Percentiles rank a stretch among this genome's conserved stretches.
These are phyloP conservation scores for Kwoniella bestiolae DNA, from an alignment of 768 basidiomycete genomes.

Conservation along the genomic window DNA sequence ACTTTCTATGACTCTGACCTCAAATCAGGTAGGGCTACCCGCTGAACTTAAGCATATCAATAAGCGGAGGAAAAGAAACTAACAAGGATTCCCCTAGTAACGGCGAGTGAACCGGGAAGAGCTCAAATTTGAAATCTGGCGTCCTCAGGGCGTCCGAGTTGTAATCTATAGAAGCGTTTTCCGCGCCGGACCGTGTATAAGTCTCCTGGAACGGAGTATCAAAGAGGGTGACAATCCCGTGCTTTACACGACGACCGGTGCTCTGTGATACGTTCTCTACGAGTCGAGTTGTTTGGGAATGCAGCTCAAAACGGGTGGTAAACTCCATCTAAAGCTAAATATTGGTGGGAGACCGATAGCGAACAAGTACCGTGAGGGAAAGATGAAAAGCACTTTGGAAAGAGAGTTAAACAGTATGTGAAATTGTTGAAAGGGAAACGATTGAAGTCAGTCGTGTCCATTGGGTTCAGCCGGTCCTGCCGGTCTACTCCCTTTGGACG, in stretches of 20 bases:
- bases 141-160: constrained; percentile 68
- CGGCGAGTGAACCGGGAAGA: constrained; percentile 83
- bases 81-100: constrained; percentile 87
- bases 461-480: constrained; percentile 65
- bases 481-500: constrained; percentile 65
- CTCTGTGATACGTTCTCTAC: constrained; percentile 73
- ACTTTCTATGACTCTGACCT: constrained; percentile 62
- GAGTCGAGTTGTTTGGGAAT: constrained; percentile 86
- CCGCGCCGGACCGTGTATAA: constrained; percentile 73
- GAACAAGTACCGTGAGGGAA: constrained; percentile 82
- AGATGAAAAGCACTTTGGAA: constrained; percentile 81
- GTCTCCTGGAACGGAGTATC: constrained; percentile 79
- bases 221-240: constrained; percentile 61
- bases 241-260: constrained; percentile 67
- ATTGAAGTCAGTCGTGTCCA: constrained; percentile 71
- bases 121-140: constrained; percentile 83
- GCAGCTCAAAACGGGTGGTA: constrained; percentile 82
- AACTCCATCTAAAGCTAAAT: constrained; percentile 86
- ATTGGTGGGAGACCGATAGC: constrained; percentile 80
- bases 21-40: constrained; percentile 82
- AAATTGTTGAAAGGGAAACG: constrained; percentile 80
- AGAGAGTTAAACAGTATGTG: constrained; percentile 80
- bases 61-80: constrained; percentile 90
- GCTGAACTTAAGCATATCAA: constrained; percentile 88
- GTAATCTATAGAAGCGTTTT: constrained; percentile 79